Evolutionary conservation across 1,139 yeast genomes (phyloP), one percentile per base, ranked within the genome.

Genomic region (Diutina ranongensis): DNA sequence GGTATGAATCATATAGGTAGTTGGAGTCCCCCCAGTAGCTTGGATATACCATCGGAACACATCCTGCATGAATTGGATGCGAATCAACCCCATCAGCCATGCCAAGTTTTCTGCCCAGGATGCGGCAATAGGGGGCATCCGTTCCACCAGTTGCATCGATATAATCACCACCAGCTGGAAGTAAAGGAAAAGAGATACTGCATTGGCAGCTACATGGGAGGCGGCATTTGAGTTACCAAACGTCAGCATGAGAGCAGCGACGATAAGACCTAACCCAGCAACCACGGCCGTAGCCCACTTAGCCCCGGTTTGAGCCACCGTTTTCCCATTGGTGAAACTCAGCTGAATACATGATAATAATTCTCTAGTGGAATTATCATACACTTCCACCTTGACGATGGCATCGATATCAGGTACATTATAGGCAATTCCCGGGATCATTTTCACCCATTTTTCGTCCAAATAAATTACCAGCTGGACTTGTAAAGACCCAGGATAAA

Each of bases 241-340:
- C 2, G 85, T 72, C 2, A 88, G 79, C 51, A 83, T 67, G 25
- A 78, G 50, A 3, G 88, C 87, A 10, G 87, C 83, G 27, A 78
- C 68, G 45, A 83, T 62, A 48, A 83, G 63, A n/a, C 94, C 92
- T 40, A 81, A 60, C 49, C 92, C 94, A 1, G 92, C 89, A 54
- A 83, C 66, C 16, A 80, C 79, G 0, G 94, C 94, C 28, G 92
- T 81, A 15, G 84, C 88, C 94, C 94, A 83, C 62, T 82, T 80
- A 44, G 80, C 87, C 50, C 88, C 89, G 3, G 76, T 65, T 58
- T 83, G 92, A 31, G 83, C 66, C 33, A 83, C 85, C 3, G 89
- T 80, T 55, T 78, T 82, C 45, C 89, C 88, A 57, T 83, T 83
- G 20, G 80, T 59, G 58, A 83, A 82, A 49, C 69, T 66, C 2